Conservation (phyloP, 2,329 filamentous ascomycete genomes). For the Neoarthrinium moseri region DNA sequence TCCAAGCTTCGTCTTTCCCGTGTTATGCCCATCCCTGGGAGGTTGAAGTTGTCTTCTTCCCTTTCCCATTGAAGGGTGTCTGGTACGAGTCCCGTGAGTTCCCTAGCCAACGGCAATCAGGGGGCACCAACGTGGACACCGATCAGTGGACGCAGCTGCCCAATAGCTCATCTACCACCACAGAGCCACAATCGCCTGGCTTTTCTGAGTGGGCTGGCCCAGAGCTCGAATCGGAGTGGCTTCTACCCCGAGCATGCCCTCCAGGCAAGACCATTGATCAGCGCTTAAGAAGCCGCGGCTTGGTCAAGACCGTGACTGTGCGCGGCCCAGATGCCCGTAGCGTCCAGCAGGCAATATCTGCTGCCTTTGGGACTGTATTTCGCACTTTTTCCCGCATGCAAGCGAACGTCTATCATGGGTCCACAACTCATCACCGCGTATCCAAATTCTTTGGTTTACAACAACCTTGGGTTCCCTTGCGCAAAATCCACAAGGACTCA, state of each 20-base stretch:
- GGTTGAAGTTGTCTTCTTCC: conserved; percentile 73
- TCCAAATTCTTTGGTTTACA: conserved; percentile 58
- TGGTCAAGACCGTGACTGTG: conserved; percentile 64
- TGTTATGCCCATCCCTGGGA: conserved; percentile 66
- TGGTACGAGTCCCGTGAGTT: conserved; percentile 54
- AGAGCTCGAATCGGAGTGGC: conserved; percentile 54
- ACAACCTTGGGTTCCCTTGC: conserved; percentile 71
- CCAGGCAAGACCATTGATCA: conserved; percentile 62
- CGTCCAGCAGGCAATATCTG: conserved; percentile 61
- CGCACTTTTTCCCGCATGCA: conserved; percentile 39
- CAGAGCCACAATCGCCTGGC: conserved; percentile 49
- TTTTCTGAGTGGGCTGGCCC: conserved; percentile 46
- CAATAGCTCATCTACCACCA: conserved; percentile 40
- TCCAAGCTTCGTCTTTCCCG: conserved; percentile 60
- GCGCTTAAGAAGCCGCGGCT: conserved; percentile 71
- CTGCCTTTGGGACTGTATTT: conserved; percentile 60
- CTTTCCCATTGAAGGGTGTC: conserved; percentile 60
- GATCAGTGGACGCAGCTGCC: conserved; percentile 58
- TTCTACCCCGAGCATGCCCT: conserved; percentile 67
- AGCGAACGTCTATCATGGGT: conserved; percentile 27
- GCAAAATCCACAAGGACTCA: conserved; percentile 73
- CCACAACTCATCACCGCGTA: conserved; percentile 31
- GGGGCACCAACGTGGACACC: conserved; percentile 26
- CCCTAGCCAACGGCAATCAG: conserved; percentile 31
- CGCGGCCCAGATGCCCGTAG: conserved; percentile 64